These are phyloP conservation scores for Sclerotinia spermophila DNA, from an alignment of 2,329 filamentous ascomycete genomes.

Conservation along the genomic window DNA sequence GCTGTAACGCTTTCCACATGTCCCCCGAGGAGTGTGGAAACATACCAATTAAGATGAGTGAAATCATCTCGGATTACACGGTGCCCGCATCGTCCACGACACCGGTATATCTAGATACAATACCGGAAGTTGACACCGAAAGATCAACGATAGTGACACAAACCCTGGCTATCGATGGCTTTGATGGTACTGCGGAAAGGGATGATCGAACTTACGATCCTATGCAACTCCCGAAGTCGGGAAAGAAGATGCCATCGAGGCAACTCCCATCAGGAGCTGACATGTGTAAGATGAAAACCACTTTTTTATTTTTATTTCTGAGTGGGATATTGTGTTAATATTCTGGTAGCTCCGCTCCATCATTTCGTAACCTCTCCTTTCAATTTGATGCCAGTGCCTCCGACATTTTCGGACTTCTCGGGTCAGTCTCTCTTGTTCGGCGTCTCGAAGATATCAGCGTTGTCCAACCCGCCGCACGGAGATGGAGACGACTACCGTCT, in stretches of 20 bases:
- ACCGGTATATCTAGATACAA: not conserved
- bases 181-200: not conserved
- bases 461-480: not conserved
- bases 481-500: slow-evolving; percentile 10
- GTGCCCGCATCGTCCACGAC: not conserved
- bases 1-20: not conserved
- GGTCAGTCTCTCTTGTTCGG: not conserved
- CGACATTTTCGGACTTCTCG: not conserved
- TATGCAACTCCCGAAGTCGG: not conserved
- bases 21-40: not conserved
- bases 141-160: not conserved
- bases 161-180: not conserved
- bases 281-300: not conserved
- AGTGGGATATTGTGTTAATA: not conserved
- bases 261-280: not conserved
- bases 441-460: not conserved
- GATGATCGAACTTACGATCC: not conserved
- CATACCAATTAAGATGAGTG: not conserved
- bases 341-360: not conserved
- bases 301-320: not conserved
- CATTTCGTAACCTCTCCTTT: not conserved
- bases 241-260: not conserved
- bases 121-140: not conserved
- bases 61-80: not conserved
- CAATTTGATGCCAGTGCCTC: not conserved